A percentile compares a stretch with the other conserved stretches of the same genome.
Conservation (phyloP, 352 stramenopile genomes). For the Pythium utonaiense region DNA sequence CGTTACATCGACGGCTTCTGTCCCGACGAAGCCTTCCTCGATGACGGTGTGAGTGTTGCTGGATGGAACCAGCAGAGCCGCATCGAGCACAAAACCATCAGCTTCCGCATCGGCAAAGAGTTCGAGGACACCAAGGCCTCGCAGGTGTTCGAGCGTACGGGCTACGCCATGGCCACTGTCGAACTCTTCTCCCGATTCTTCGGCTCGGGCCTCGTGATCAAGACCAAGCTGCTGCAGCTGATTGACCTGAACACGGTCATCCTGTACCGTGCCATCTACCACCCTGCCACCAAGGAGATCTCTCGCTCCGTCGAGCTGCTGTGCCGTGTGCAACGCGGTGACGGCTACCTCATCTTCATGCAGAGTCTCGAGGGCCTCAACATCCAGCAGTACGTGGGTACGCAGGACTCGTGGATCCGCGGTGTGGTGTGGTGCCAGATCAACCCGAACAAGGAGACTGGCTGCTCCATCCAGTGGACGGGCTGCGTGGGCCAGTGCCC, state of each 20-base stretch:
- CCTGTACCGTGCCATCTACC: constrained; percentile 56
- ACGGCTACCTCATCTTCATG: constrained; percentile 56
- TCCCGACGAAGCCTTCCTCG: constrained; percentile 26
- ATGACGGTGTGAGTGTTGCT: constrained; percentile 12
- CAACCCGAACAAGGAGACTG: constrained; percentile 22
- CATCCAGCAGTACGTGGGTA: constrained; percentile 46
- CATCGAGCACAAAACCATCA: constrained; percentile 26
- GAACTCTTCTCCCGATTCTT: constrained; percentile 29
- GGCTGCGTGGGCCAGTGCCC: constrained; percentile 44
- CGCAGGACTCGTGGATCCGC: constrained; percentile 46
- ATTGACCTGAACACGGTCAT: constrained; percentile 47
- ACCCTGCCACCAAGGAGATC: constrained; percentile 47
- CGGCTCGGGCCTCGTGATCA: constrained; percentile 23
- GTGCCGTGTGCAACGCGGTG: constrained; percentile 38
- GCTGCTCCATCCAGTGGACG: constrained; percentile 47
- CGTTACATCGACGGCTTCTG: constrained; percentile 31
- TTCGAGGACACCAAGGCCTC: constrained; percentile 13
- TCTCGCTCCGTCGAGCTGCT: constrained; percentile 54
- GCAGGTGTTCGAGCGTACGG: constrained; percentile 22
- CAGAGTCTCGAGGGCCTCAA: constrained; percentile 48
- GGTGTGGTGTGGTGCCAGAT: constrained; percentile 50
- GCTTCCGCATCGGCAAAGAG: constrained; percentile 23
- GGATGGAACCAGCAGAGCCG: constrained; percentile 26
- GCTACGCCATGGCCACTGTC: constrained; percentile 18
- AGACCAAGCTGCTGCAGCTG: constrained; percentile 41